Evolutionary conservation across 768 basidiomycete species (phyloP).

Genomic region (Boletales sp.): DNA sequence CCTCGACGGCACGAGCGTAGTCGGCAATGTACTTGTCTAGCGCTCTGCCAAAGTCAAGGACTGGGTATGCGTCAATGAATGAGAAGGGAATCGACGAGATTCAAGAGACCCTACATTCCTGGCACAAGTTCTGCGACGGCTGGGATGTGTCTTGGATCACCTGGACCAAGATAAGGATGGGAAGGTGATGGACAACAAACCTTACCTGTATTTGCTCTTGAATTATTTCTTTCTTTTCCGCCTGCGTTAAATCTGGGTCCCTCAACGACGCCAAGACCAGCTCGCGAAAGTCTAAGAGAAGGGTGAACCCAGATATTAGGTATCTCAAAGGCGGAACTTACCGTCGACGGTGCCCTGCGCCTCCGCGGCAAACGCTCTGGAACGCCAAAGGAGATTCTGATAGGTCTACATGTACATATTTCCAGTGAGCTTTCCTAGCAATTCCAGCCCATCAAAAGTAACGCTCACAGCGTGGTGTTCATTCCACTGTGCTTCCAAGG

Average conservation of each 20-base stretch:
- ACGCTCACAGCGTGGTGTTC: constrained; percentile 10
- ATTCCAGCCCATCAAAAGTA: no score
- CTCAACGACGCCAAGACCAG: constrained; percentile 14
- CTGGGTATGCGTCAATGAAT: neutral
- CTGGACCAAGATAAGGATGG: constrained; percentile 6
- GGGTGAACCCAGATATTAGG: neutral
- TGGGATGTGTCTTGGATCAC: constrained; percentile 11
- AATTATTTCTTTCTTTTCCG: constrained; percentile 14
- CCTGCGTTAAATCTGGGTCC: neutral
- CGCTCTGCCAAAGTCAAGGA: constrained; percentile 13
- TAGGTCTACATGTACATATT: constrained; percentile 11
- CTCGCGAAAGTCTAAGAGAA: constrained; percentile 13
- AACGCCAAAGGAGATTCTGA: constrained; percentile 15
- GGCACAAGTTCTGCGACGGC: constrained; percentile 18
- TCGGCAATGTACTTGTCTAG: constrained; percentile 12
- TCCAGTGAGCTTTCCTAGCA: neutral
- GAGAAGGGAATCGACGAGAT: neutral
- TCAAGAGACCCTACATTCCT: constrained; percentile 9
- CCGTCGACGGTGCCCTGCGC: constrained; percentile 17
- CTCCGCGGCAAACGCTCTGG: constrained; percentile 18
- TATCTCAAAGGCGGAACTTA: neutral
- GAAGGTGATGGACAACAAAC: neutral
- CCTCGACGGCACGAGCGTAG: constrained; percentile 13
- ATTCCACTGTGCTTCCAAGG: constrained; percentile 13
- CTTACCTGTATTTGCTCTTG: constrained; percentile 14